phyloP scores from a whole-genome alignment of 2,329 filamentous ascomycete genomes.

The Huntiella decipiens region DNA sequence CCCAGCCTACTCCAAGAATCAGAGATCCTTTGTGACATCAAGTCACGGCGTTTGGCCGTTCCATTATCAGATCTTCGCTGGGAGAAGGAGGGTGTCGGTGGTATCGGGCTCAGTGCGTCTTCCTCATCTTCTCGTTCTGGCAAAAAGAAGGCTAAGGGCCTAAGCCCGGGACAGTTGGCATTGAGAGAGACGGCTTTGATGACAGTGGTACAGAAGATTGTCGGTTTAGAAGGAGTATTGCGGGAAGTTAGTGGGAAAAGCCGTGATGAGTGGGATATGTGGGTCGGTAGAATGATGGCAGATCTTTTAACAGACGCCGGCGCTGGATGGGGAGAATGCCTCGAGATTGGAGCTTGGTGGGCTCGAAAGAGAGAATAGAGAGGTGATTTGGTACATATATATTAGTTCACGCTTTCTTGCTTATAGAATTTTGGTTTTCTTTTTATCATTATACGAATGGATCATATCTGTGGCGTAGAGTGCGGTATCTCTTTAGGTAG shows the following conservation, averaged over 20 bases:
- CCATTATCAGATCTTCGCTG: conserved; percentile 70
- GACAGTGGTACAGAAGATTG: conserved; percentile 66
- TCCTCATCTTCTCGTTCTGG: conserved; percentile 29
- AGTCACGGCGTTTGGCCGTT: conserved; percentile 63
- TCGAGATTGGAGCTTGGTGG: conserved; percentile 75
- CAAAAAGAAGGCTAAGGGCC: conserved; percentile 16
- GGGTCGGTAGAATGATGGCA: conserved; percentile 73
- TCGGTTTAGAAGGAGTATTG: conserved; percentile 65
- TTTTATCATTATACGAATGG: conserved; percentile 7
- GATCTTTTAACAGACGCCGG: conserved; percentile 65
- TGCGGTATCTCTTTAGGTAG: conserved; percentile 79
- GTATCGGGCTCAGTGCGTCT: conserved; percentile 26
- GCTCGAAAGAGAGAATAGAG: conserved; percentile 44
- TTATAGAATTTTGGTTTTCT: conserved; percentile 6
- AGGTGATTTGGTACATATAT: background rate
- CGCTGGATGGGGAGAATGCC: conserved; percentile 65
- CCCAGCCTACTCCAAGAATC: conserved; percentile 67
- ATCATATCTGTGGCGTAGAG: conserved; percentile 67
- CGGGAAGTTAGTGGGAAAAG: conserved; percentile 71
- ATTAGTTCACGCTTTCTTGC: background rate
- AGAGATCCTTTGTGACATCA: conserved; percentile 48
- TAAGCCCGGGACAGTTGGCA: conserved; percentile 52
- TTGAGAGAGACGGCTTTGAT: conserved; percentile 62
- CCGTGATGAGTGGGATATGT: conserved; percentile 79
- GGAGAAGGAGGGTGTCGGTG: conserved; percentile 59